A percentile compares a stretch with the other conserved stretches of the same genome.
Evolutionary conservation across 2,329 filamentous ascomycete species (phyloP).

Genomic region (Sphaerostilbella broomeana): DNA sequence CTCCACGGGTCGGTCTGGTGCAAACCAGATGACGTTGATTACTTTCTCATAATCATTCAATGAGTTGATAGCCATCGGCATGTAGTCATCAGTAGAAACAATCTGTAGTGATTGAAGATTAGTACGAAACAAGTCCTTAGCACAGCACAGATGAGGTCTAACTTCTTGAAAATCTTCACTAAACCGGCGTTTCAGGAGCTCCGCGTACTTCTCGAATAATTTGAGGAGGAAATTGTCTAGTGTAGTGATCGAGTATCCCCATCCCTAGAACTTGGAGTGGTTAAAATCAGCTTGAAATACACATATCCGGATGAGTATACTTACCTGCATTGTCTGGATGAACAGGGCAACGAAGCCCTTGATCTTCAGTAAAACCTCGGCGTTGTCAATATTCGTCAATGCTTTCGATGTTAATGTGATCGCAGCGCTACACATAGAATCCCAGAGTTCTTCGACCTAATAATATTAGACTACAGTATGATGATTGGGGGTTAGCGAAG

Average conservation of each 20-base stretch:
- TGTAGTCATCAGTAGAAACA: conserved; percentile 93
- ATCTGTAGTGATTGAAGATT: conserved; percentile 37
- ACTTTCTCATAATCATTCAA: conserved; percentile 92
- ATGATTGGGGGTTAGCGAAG: not conserved
- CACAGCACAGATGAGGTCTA: conserved; percentile 13
- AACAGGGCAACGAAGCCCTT: conserved; percentile 91
- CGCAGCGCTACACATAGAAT: conserved; percentile 89
- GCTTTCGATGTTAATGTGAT: conserved; percentile 77
- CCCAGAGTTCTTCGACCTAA: conserved; percentile 95
- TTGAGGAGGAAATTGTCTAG: conserved; percentile 82
- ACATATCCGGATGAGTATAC: conserved; percentile 18
- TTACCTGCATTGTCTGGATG: conserved; percentile 94
- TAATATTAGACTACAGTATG: conserved; percentile 4
- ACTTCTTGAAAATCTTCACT: conserved; percentile 94
- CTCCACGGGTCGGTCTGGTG: conserved; percentile 68
- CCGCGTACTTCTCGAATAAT: conserved; percentile 89
- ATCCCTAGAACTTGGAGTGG: conserved; percentile 64
- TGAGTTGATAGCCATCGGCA: conserved; percentile 96
- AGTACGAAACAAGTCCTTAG: not conserved
- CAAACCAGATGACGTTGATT: conserved; percentile 93
- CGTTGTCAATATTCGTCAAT: conserved; percentile 73
- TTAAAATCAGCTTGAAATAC: conserved; percentile 33
- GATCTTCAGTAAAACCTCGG: conserved; percentile 86
- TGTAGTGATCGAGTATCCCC: conserved; percentile 77
- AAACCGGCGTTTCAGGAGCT: conserved; percentile 82